Base-by-base conservation (phyloP, 2,329 filamentous ascomycete genomes). In the Setomelanomma holmii region DNA sequence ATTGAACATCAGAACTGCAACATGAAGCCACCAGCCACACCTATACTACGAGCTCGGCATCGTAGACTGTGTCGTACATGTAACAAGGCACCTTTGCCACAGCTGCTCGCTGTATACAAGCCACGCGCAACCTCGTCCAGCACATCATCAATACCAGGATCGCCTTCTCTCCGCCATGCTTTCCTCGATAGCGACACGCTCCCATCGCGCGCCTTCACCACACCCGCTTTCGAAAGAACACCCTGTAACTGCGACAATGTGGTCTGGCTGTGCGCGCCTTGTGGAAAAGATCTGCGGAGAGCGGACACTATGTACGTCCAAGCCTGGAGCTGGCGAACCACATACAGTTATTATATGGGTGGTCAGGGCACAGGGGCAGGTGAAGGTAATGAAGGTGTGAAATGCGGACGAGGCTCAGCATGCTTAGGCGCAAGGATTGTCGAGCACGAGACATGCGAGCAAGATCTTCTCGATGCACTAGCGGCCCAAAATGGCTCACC, bases 301-400 rank as follows among this genome's bases (percentile, higher is more conserved):
- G 76, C 77, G 11, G 85, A 88, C 58, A 83, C 79, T 4, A 84
- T 80, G 12, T 87, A 88, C 66, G 73, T 80, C 38, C 80, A 83
- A 4, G 90, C 93, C 48, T 97, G 93, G 92, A 89, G 86, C 56
- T 97, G 93, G 93, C 87, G 93, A 44, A 90, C 86, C 35, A 86
- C 91, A 20, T 97, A 96, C 72, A 88, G 88, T 33, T 82, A 81
- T 14, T 89, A 91, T 60, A 86, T 91, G 0, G 89, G 93, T 17
- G 90, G 91, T 2, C 81, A 96, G 0, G 91, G 92, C 20, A 93
- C 90, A 0, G 93, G 93, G 4, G 91, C 96, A 23, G 91, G 92
- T 38, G 91, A 96, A 63, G 92, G 91, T 24, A 88, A 92, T 66
- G 88, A 93, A 63, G 93, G 92, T 23, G 91, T 97, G 12, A 87